Conservation (phyloP, 257 asterid species). For the Solanum clarkiae region DNA sequence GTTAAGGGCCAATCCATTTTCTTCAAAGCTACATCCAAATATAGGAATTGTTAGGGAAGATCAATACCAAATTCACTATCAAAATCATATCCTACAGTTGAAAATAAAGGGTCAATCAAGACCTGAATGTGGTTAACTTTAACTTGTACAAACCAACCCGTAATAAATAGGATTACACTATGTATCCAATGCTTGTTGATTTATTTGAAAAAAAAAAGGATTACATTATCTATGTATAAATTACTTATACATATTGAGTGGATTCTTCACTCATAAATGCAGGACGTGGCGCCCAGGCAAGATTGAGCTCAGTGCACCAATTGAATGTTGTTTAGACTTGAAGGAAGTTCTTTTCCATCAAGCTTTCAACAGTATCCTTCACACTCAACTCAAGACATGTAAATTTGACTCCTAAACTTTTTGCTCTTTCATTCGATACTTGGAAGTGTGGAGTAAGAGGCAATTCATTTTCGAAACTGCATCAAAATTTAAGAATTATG, state of each 20-base stretch:
- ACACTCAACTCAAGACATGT: slow-evolving; percentile 28
- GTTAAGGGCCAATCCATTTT: background rate
- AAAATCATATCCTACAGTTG: no score
- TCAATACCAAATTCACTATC: background rate
- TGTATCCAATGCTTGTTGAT: background rate
- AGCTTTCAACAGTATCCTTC: slow-evolving; percentile 22
- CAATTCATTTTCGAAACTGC: slow-evolving; percentile 13
- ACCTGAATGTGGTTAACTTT: no score
- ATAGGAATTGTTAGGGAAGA: background rate
- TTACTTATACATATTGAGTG: background rate
- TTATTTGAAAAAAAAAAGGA: background rate
- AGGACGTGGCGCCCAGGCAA: no score
- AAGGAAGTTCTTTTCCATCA: slow-evolving; percentile 12
- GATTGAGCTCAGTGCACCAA: background rate
- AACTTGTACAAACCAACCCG: no score
- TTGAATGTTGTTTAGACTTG: background rate
- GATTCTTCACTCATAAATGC: no score
- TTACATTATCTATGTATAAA: background rate
- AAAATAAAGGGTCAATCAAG: no score
- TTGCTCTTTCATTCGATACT: slow-evolving; percentile 27
- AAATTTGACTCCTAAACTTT: slow-evolving; percentile 23
- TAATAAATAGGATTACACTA: no score
- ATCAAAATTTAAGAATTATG: background rate
- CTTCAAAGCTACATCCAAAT: slow-evolving; percentile 9
- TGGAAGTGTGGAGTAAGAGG: background rate